Conservation (phyloP, 1,139 yeast genomes). For the Lodderomyces theae region DNA sequence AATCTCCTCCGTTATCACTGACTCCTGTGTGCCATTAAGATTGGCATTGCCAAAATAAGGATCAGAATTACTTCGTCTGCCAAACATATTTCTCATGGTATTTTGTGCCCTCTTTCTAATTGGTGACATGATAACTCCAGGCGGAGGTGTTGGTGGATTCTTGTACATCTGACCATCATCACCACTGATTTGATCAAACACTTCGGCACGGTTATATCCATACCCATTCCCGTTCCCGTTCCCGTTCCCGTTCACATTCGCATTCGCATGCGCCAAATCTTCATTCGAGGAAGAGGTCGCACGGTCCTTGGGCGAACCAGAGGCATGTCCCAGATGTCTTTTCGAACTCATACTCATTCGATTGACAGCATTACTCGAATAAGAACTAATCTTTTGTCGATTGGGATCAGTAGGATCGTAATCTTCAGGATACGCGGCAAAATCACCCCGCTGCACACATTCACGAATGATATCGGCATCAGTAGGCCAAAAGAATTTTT, state of each 20-base stretch:
- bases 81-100: slow-evolving; percentile 10
- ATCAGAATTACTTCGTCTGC: slow-evolving; percentile 11
- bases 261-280: not conserved
- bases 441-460: slow-evolving; percentile 59
- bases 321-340: not conserved
- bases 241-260: too few relatives aligned
- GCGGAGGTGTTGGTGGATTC: slow-evolving; percentile 16
- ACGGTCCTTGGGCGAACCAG: not conserved
- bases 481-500: slow-evolving; percentile 62
- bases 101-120: slow-evolving; percentile 9
- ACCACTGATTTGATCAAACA: slow-evolving; percentile 5
- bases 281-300: slow-evolving; percentile 1
- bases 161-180: not conserved
- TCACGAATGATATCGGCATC: slow-evolving; percentile 89
- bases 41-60: slow-evolving; percentile 1
- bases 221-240: too few relatives aligned
- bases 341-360: slow-evolving; percentile 18
- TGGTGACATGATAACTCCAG: slow-evolving; percentile 11
- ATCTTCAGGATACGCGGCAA: slow-evolving; percentile 52
- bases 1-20: slow-evolving; percentile 45
- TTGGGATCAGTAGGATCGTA: slow-evolving; percentile 66
- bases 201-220: slow-evolving; percentile 5
- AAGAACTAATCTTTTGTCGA: slow-evolving; percentile 37
- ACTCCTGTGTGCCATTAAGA: slow-evolving; percentile 15
- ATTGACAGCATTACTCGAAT: slow-evolving; percentile 21